Evolutionary conservation across 768 basidiomycete genomes (phyloP).

Genomic region (Exsudoporus frostii): DNA sequence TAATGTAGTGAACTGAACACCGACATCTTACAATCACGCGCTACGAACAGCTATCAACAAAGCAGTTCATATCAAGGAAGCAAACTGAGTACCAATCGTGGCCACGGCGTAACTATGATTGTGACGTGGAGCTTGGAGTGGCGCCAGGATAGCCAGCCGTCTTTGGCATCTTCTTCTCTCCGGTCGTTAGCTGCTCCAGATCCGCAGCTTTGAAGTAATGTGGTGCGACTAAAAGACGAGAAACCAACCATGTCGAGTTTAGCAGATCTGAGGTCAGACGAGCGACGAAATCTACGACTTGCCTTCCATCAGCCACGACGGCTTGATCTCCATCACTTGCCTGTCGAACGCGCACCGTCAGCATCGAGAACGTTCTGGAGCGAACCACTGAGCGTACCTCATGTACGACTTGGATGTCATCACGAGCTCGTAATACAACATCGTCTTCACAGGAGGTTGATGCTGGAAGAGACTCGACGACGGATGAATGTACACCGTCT

Average conservation of each 20-base stretch:
- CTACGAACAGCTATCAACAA: neutral
- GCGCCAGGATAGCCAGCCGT: slow-evolving; percentile 39
- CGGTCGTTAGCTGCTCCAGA: slow-evolving; percentile 71
- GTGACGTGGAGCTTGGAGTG: slow-evolving; percentile 9
- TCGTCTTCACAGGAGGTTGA: slow-evolving; percentile 87
- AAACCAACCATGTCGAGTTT: neutral
- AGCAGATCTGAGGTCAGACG: neutral
- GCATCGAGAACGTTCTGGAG: neutral
- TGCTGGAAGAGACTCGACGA: slow-evolving; percentile 93
- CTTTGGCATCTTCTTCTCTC: slow-evolving; percentile 94
- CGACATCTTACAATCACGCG: neutral
- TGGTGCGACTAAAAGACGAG: slow-evolving; percentile 67
- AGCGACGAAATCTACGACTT: slow-evolving; percentile 20
- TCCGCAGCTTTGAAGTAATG: slow-evolving; percentile 93
- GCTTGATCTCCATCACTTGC: slow-evolving; percentile 98
- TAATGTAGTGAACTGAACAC: neutral
- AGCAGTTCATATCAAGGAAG: neutral
- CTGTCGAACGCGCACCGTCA: slow-evolving; percentile 32
- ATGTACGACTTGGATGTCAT: slow-evolving; percentile 98
- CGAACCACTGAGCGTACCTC: slow-evolving; percentile 43
- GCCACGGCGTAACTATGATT: neutral
- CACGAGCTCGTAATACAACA: slow-evolving; percentile 95
- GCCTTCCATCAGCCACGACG: slow-evolving; percentile 91
- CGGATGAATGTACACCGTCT: slow-evolving; percentile 96
- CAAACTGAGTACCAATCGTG: neutral